Base-by-base conservation (phyloP, 2,329 filamentous ascomycete genomes). In the Metarhizium album region DNA sequence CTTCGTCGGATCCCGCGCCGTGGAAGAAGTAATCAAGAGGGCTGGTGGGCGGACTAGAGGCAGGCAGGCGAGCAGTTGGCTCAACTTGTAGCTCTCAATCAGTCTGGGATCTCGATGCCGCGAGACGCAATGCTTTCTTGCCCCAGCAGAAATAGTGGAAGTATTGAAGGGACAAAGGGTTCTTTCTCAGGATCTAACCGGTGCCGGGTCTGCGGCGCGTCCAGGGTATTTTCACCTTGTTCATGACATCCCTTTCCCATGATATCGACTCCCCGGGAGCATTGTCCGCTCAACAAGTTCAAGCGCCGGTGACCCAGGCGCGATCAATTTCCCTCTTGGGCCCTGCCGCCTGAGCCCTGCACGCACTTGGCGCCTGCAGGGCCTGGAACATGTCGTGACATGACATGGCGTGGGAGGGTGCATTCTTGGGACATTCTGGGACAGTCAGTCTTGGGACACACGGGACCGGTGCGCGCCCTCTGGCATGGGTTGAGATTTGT, bases 131-230 rank as follows among this genome's bases (percentile, higher is more conserved):
- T 23, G 20, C 14, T 37, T 20, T n/a, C 47, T 16, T 24, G 35
- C 37, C 29, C 35, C 20, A 23, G 13, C 67, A 84, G 24, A 84
- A 37, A 14, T n/a, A 37, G n/a, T 5, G 11, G 16, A 37, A 37
- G 35, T n/a, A n/a, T n/a, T n/a, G n/a, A n/a, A n/a, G n/a, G n/a
- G n/a, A n/a, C n/a, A n/a, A n/a, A n/a, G n/a, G n/a, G n/a, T n/a
- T n/a, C n/a, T n/a, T n/a, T n/a, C n/a, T n/a, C n/a, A n/a, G n/a
- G n/a, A n/a, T n/a, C n/a, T n/a, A n/a, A n/a, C n/a, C n/a, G n/a
- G n/a, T n/a, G n/a, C n/a, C n/a, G n/a, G n/a, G n/a, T n/a, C n/a
- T n/a, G n/a, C n/a, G n/a, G n/a, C n/a, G n/a, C n/a, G n/a, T n/a
- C n/a, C n/a, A n/a, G n/a, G n/a, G n/a, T n/a, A n/a, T n/a, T n/a